A percentile compares a stretch with the other conserved stretches of the same genome.
Conservation (phyloP, 192 early-diverging fungal genomes). For the Lobosporangium transversale region DNA sequence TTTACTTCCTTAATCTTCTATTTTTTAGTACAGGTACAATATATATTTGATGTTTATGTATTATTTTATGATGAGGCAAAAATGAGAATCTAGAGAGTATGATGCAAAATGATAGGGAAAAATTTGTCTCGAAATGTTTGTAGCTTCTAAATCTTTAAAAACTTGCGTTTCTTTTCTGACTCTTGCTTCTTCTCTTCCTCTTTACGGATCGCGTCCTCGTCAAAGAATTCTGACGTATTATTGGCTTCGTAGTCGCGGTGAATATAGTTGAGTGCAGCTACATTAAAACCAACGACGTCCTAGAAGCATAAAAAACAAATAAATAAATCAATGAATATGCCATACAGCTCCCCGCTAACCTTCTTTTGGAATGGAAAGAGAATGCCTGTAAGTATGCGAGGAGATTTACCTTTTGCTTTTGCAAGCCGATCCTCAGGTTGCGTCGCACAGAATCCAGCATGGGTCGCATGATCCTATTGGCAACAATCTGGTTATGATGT, state of each 20-base stretch:
- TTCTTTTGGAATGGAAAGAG: no score
- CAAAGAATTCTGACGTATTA: constrained; percentile 78
- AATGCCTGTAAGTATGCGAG: no score
- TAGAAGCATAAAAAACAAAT: constrained; percentile 7
- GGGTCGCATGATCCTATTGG: constrained; percentile 81
- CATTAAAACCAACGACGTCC: constrained; percentile 90
- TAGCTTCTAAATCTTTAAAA: constrained; percentile 58
- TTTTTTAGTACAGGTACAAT: constrained; percentile 7
- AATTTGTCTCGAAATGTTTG: no score
- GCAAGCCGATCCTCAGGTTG: constrained; percentile 70
- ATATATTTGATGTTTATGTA: no score
- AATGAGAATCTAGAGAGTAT: no score
- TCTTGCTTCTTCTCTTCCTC: constrained; percentile 60
- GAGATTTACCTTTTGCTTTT: constrained; percentile 73
- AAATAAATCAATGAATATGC: background rate
- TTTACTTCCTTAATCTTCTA: background rate
- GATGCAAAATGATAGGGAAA: no score
- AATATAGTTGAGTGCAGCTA: constrained; percentile 83
- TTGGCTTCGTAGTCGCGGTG: constrained; percentile 80
- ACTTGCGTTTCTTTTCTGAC: constrained; percentile 81
- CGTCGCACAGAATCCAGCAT: constrained; percentile 77
- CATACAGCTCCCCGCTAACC: no score
- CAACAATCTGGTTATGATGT: constrained; percentile 91
- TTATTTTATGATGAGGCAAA: no score
- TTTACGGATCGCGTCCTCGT: constrained; percentile 60